These are phyloP conservation scores for Lathyrus oleraceus DNA, from an alignment of 306 rosid species.

Conservation along the genomic window DNA sequence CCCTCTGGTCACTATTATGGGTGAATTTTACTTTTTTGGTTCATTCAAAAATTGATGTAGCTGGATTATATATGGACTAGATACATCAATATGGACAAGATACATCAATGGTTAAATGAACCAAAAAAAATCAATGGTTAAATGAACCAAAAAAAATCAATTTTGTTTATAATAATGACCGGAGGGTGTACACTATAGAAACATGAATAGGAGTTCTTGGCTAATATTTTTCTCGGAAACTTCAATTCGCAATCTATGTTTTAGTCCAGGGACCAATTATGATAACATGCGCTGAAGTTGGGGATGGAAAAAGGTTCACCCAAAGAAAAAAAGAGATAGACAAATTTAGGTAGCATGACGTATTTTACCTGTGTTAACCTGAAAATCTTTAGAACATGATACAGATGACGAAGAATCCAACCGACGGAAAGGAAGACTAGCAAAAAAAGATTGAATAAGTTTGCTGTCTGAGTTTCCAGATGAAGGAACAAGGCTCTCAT, in stretches of 20 bases:
- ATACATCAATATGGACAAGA: too few species aligned
- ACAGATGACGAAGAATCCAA: constrained; percentile 48
- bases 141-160: too few species aligned
- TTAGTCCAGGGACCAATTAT: not conserved
- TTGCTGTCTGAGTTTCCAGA: constrained; percentile 50
- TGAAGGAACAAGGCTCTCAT: constrained; percentile 78
- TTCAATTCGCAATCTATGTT: not conserved
- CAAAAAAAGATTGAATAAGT: constrained; percentile 37
- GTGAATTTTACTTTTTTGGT: too few species aligned
- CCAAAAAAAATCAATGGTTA: too few species aligned
- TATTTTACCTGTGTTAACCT: constrained; percentile 52
- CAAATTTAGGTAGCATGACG: constrained; percentile 19
- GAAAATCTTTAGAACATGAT: constrained; percentile 54
- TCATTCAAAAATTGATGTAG: too few species aligned
- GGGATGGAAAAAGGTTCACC: not conserved
- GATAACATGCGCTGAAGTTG: not conserved
- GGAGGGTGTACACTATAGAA: not conserved
- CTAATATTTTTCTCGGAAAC: not conserved
- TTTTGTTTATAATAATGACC: too few species aligned
- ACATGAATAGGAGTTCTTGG: not conserved
- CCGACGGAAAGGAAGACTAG: constrained; percentile 48
- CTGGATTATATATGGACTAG: too few species aligned
- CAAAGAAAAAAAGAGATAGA: constrained; percentile 3
- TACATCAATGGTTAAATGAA: too few species aligned
- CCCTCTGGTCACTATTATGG: too few species aligned